A percentile compares a stretch with the other conserved stretches of the same genome.
Conservation (phyloP, 306 rosid genomes). For the Urtica urens region DNA sequence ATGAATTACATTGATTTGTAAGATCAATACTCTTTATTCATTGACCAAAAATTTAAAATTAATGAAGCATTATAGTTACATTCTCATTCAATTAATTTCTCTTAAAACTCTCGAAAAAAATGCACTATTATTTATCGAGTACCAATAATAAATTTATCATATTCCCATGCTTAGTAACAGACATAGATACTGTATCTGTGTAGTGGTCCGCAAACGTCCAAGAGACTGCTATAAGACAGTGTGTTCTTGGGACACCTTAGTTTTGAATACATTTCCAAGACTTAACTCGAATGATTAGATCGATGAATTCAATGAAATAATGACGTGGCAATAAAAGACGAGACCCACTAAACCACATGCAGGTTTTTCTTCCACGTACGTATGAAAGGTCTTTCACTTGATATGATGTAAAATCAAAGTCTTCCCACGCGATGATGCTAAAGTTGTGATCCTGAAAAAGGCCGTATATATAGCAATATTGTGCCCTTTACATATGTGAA, state of each 20-base stretch:
- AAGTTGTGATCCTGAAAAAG: conserved; percentile 1
- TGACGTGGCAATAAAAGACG: not conserved
- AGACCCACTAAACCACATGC: not conserved
- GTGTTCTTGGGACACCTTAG: not conserved
- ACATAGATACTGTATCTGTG: not conserved
- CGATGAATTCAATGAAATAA: not conserved
- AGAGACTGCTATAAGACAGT: not conserved
- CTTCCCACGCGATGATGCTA: not conserved
- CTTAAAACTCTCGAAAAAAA: no score
- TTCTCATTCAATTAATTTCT: no score
- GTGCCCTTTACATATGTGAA: not conserved
- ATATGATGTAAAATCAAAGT: not conserved
- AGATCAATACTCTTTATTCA: no score
- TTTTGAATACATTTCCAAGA: not conserved
- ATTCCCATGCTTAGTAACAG: not conserved
- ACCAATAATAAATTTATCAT: not conserved
- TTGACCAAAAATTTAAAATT: no score
- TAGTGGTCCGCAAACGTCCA: not conserved
- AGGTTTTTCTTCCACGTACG: not conserved
- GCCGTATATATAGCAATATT: not conserved
- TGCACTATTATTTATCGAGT: no score
- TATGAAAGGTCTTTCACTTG: not conserved
- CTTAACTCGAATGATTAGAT: not conserved
- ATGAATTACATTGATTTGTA: no score
- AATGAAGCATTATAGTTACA: no score